phyloP scores from a whole-genome alignment of 495 filamentous ascomycete genomes.

The Chaetomium fimeti region DNA sequence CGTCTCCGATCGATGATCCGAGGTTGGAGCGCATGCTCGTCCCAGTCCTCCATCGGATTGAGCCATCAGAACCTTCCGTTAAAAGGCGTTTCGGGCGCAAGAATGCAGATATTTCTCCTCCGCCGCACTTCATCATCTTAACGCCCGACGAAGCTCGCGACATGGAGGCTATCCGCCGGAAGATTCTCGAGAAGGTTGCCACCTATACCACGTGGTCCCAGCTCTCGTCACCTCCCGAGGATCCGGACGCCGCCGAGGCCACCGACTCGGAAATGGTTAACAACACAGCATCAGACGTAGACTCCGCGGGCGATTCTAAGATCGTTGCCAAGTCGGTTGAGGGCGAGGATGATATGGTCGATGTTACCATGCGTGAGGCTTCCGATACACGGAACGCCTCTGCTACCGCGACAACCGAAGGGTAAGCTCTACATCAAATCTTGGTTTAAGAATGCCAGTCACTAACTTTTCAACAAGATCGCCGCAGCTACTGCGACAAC shows the following conservation, averaged over 20 bases:
- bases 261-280: slow-evolving; percentile 70
- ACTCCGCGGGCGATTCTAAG: slow-evolving; percentile 65
- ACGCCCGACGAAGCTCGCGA: slow-evolving; percentile 51
- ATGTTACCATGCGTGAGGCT: slow-evolving; percentile 78
- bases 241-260: slow-evolving; percentile 48
- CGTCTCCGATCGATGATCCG: slow-evolving; percentile 59
- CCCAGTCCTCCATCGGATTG: slow-evolving; percentile 68
- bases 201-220: slow-evolving; percentile 44
- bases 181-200: slow-evolving; percentile 48
- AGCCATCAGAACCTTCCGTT: slow-evolving; percentile 19
- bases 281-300: slow-evolving; percentile 64
- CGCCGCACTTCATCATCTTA: slow-evolving; percentile 54
- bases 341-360: slow-evolving; percentile 86
- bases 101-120: slow-evolving; percentile 30
- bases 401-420: slow-evolving; percentile 9
- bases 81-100: slow-evolving; percentile 24
- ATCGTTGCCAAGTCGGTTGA: slow-evolving; percentile 75
- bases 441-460: background rate
- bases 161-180: slow-evolving; percentile 52
- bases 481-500: slow-evolving; percentile 30
- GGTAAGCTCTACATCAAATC: slow-evolving; percentile 21
- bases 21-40: slow-evolving; percentile 71
- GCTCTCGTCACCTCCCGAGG: slow-evolving; percentile 47
- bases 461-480: slow-evolving; percentile 17
- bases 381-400: slow-evolving; percentile 30